Conservation (phyloP, 257 asterid genomes). For the Fraxinus pennsylvanica region DNA sequence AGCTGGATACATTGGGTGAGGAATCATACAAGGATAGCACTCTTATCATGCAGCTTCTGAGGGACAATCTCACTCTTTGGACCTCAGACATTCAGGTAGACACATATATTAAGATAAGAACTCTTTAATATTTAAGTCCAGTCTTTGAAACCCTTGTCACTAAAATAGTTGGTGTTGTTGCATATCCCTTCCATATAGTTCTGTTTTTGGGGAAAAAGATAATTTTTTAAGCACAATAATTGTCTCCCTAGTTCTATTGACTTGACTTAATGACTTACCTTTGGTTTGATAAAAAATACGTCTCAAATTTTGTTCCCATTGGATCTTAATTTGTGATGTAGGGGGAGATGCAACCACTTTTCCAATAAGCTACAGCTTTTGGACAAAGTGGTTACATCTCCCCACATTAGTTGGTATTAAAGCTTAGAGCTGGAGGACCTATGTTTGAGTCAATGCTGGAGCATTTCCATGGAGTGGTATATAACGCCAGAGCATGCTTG, state of each 20-base stretch:
- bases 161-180: background rate
- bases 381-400: too few relatives aligned
- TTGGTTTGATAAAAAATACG: background rate
- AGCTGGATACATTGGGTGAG: constrained; percentile 69
- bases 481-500: too few relatives aligned
- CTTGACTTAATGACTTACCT: background rate
- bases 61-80: constrained; percentile 80
- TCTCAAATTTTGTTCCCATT: background rate
- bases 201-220: background rate
- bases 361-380: too few relatives aligned
- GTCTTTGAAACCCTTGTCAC: background rate
- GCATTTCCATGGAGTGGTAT: too few relatives aligned
- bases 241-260: background rate
- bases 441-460: too few relatives aligned
- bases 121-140: background rate
- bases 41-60: constrained; percentile 68
- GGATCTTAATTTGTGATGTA: background rate
- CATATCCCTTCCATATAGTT: background rate
- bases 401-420: too few relatives aligned
- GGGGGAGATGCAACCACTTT: too few relatives aligned
- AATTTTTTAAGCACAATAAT: background rate
- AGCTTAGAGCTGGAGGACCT: too few relatives aligned
- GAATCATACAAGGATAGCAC: constrained; percentile 76
- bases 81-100: constrained; percentile 69
- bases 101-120: constrained; percentile 9